Evolutionary conservation across 2,329 filamentous ascomycete species (phyloP), one percentile per base, ranked within the genome.

Genomic region (Aureobasidium leucospermi): DNA sequence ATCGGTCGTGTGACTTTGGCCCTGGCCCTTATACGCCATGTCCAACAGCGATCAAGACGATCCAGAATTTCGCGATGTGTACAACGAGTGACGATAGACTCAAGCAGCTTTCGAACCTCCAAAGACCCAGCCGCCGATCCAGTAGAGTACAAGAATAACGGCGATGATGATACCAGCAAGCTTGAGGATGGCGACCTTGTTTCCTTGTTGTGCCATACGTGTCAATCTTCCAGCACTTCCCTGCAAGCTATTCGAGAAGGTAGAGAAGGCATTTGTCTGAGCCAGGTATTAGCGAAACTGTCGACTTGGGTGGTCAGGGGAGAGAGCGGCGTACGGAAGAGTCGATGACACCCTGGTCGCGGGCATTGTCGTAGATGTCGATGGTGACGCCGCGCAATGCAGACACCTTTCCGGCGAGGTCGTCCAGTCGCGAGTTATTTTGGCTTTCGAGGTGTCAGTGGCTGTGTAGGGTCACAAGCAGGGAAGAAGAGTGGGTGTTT

Each of bases 281-380:
- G 28, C 23, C 6, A 4, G n/a, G 53, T 52, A n/a, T 49, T 43
- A 43, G 48, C 28, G 10, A 6, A 19, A 31, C 58, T 13, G 23
- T 31, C 28, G 32, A 49, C 16, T 16, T 15, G 23, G n/a, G 34
- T 28, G 15, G 34, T 53, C 52, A 45, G 28, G 38, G 51, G 48
- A 9, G 2, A n/a, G 10, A 53, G 38, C 32, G 65, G 76, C 84
- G 61, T 81, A 95, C 90, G 41, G 89, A 93, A 69, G 85, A 86
- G 75, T 99, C 90, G 66, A 99, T 89, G 64, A 96, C 84, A 65
- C 88, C 85, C 68, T 97, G 93, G 67, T 89, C 85, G 61, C 90
- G 85, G 52, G 94, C 94, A 72, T 94, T 91, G 76, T 97, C 92
- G 81, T 97, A 96, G 70, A 99, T 99, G 78, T 99, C 91, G 65